Conservation (phyloP, 768 basidiomycete genomes). For the Saitozyma podzolica region DNA sequence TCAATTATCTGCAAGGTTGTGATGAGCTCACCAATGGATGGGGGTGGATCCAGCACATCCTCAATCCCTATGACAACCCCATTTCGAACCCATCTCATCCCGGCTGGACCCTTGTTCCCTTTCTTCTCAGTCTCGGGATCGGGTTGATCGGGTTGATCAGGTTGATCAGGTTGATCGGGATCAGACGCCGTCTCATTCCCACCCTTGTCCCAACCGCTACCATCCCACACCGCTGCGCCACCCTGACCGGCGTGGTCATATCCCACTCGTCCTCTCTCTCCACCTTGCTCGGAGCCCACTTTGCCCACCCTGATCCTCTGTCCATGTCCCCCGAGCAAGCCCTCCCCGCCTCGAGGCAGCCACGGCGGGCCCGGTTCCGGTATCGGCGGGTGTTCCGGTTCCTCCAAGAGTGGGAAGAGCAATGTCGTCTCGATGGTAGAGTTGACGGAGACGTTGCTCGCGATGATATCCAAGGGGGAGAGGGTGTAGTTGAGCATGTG, state of each 20-base stretch:
- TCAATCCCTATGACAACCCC: conserved; percentile 75
- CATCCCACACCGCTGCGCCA: conserved; percentile 57
- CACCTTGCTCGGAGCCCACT: conserved; percentile 45
- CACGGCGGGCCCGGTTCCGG: conserved; percentile 79
- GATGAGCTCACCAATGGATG: conserved; percentile 65
- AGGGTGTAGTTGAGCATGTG: conserved; percentile 85
- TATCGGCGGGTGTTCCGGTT: conserved; percentile 65
- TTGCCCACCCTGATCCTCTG: conserved; percentile 71
- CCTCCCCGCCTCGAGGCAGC: conserved; percentile 74
- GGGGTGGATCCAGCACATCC: conserved; percentile 71
- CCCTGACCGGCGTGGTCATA: conserved; percentile 75
- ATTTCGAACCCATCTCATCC: conserved; percentile 64
- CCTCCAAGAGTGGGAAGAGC: conserved; percentile 48
- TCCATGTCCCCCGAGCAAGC: conserved; percentile 74
- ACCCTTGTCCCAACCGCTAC: conserved; percentile 34
- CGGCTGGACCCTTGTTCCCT: conserved; percentile 60
- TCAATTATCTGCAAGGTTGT: not conserved
- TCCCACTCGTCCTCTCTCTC: conserved; percentile 52
- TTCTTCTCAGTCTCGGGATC: conserved; percentile 5
- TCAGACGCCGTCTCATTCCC: conserved; percentile 15
- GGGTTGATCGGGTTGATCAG: too few species aligned
- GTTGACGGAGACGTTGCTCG: conserved; percentile 1
- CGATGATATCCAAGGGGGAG: conserved; percentile 24
- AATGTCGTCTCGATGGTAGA: conserved; percentile 46
- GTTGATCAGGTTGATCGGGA: too few species aligned